These are phyloP conservation scores for Hymenoscyphus fraxineus DNA, from an alignment of 2,329 filamentous ascomycete species.

Conservation along the genomic window DNA sequence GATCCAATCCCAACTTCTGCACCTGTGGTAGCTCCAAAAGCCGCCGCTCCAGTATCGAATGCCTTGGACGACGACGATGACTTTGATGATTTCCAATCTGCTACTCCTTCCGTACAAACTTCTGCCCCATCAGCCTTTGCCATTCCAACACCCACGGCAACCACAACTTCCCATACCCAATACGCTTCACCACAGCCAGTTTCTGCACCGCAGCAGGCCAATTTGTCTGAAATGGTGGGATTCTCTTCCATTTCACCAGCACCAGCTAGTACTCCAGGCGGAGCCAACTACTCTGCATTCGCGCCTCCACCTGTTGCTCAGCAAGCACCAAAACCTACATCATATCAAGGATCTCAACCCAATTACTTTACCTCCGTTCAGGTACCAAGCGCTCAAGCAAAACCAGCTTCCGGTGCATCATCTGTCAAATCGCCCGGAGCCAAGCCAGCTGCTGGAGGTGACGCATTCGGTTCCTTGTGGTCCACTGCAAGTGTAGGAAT, in stretches of 20 bases:
- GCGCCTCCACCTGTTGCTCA: conserved; percentile 43
- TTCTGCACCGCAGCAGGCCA: conserved; percentile 75
- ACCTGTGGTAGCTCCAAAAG: conserved; percentile 40
- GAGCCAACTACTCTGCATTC: conserved; percentile 63
- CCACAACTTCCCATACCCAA: conserved; percentile 57
- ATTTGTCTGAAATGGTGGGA: conserved; percentile 73
- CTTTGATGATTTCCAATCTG: conserved; percentile 96
- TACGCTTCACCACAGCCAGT: conserved; percentile 82
- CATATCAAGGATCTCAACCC: conserved; percentile 74
- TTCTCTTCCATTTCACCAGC: conserved; percentile 79
- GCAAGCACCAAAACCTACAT: conserved; percentile 44
- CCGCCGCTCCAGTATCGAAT: conserved; percentile 40
- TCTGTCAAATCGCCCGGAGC: conserved; percentile 46
- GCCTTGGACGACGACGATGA: conserved; percentile 72
- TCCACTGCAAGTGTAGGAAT: conserved; percentile 63
- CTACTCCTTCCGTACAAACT: conserved; percentile 52
- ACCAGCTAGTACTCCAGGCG: conserved; percentile 50
- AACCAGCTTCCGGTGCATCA: conserved; percentile 30
- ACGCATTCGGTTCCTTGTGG: conserved; percentile 89
- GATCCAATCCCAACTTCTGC: conserved; percentile 57
- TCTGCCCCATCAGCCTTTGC: conserved; percentile 42
- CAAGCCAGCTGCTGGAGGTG: conserved; percentile 61
- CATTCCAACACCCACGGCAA: conserved; percentile 45
- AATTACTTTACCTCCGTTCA: conserved; percentile 94
- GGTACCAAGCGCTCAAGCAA: conserved; percentile 38